Base-by-base conservation (phyloP, 1,139 yeast genomes). In the Candida neerlandica region DNA sequence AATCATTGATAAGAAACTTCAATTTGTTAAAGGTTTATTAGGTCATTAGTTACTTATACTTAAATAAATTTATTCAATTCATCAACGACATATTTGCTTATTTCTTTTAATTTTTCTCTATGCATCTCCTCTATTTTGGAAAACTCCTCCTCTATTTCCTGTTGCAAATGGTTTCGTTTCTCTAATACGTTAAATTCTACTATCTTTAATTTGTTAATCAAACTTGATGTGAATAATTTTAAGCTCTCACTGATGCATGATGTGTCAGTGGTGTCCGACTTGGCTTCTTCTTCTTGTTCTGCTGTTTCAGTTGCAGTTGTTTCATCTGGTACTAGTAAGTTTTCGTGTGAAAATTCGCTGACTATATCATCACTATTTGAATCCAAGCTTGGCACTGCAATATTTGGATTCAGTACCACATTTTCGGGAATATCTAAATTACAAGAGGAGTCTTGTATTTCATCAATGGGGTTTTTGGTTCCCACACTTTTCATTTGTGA, bases 121-220 rank as follows among this genome's bases (percentile, higher is more conserved):
- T 54, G 55, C 15, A 35, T 43, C 10, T 15, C 16, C 37, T 48
- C 47, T 26, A 60, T 45, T 29, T 43, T 44, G 3, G 54, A 49
- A 35, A 60, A 53, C 19, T 55, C 58, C 4, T 38, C 11, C 15
- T 59, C 56, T n/a, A 60, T 46, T 34, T 58, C 54, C 21, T 41
- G 18, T 44, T 55, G 55, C 43, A 61, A 50, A 38, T 55, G 55
- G 15, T 48, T 51, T 41, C 52, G 51, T 38, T 52, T 53, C 12
- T 51, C 37, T 5, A 55, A 21, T 3, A 59, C 45, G 30, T 55
- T 52, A 14, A 30, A 40, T 46, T 62, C 63, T 33, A 62, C 48
- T 4, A 30, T 10, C 42, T 55, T 55, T 37, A 63, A 50, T 42
- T 57, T 53, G 7, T 51, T 46, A 7, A 60, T 41, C 37, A 61